phyloP scores from a whole-genome alignment of 306 rosid species.

The Acacia melanoxylon region DNA sequence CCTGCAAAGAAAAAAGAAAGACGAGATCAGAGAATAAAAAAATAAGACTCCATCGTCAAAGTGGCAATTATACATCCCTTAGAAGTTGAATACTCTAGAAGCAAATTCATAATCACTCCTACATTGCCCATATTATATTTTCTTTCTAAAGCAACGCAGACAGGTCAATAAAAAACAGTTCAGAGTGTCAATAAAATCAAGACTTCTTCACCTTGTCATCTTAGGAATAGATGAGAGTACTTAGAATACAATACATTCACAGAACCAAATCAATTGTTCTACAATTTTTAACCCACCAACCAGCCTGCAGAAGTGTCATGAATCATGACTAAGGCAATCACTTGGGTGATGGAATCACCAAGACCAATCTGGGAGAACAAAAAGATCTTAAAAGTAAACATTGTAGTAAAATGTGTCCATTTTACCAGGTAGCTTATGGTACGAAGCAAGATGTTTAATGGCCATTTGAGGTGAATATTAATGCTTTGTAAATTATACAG shows the following conservation, averaged over 20 bases:
- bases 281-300: constrained; percentile 13
- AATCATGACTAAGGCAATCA: not conserved
- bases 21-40: not conserved
- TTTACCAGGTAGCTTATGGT: not conserved
- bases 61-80: not conserved
- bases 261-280: not conserved
- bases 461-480: not conserved
- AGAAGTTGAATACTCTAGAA: not conserved
- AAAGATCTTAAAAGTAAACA: not conserved
- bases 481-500: not conserved
- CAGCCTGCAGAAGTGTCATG: constrained; percentile 26
- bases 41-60: not conserved
- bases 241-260: not conserved
- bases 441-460: not conserved
- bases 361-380: not conserved
- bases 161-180: not conserved
- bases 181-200: not conserved
- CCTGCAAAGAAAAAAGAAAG: not conserved
- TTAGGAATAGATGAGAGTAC: not conserved
- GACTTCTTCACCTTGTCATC: not conserved
- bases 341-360: not conserved
- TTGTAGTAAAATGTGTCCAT: not conserved
- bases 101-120: not conserved
- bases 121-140: not conserved
- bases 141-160: not conserved